These are phyloP conservation scores for Apophysomyces trapeziformis DNA, from an alignment of 371 early-diverging fungal species.

Conservation along the genomic window DNA sequence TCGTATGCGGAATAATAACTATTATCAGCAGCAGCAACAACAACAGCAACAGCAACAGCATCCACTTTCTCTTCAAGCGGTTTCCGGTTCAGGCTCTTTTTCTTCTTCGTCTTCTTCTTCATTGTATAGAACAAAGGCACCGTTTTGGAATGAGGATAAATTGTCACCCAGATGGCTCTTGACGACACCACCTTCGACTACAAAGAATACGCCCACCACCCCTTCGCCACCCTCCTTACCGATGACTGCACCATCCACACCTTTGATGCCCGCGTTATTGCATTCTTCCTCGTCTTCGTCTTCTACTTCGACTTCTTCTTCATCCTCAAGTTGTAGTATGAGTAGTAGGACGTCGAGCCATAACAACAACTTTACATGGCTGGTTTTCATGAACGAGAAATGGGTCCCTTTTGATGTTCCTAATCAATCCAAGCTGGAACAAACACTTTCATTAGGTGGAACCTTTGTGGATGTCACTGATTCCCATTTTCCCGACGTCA, in stretches of 20 bases:
- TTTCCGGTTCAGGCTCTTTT: no score
- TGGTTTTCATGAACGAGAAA: slow-evolving; percentile 41
- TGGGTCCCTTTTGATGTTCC: slow-evolving; percentile 42
- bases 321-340: no score
- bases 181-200: background rate
- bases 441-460: slow-evolving; percentile 38
- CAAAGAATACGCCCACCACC: no score
- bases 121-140: no score
- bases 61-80: no score
- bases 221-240: slow-evolving; percentile 2
- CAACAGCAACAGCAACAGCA: background rate
- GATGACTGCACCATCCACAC: slow-evolving; percentile 3
- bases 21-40: no score
- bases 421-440: slow-evolving; percentile 39
- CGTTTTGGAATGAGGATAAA: background rate
- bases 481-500: slow-evolving; percentile 40
- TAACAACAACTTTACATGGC: slow-evolving; percentile 31
- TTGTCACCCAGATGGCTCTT: background rate
- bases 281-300: no score
- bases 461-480: slow-evolving; percentile 45
- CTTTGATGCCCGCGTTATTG: background rate
- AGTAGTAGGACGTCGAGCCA: background rate
- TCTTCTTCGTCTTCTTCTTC: no score
- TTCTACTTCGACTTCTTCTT: no score
- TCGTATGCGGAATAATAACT: background rate